A percentile compares a stretch with the other conserved stretches of the same genome.
phyloP scores from a whole-genome alignment of 2,329 filamentous ascomycete species.

The Talaromyces verruculosus region DNA sequence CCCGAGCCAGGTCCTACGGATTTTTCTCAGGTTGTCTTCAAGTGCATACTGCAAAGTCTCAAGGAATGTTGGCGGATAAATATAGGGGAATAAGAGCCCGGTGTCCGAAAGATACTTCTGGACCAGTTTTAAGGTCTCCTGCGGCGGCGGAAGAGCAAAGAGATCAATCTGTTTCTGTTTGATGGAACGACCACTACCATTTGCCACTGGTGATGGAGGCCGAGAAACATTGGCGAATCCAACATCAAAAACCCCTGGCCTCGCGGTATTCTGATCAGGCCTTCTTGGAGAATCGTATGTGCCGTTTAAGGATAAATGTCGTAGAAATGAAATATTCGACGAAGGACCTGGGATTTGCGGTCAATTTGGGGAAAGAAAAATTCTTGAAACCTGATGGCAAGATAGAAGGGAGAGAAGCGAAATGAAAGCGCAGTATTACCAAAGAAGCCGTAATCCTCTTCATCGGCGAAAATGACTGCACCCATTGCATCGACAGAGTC shows the following conservation, averaged over 20 bases:
- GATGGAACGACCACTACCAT: neutral
- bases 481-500: constrained; percentile 35
- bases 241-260: neutral
- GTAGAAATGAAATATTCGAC: constrained; percentile 46
- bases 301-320: constrained; percentile 37
- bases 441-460: constrained; percentile 39
- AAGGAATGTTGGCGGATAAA: constrained; percentile 43
- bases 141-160: constrained; percentile 35
- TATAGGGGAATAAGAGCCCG: constrained; percentile 38
- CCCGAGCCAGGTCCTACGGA: constrained; percentile 53
- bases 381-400: neutral
- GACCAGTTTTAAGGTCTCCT: constrained; percentile 33
- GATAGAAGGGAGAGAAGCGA: neutral
- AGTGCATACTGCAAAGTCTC: constrained; percentile 36
- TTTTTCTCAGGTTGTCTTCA: constrained; percentile 34
- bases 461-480: constrained; percentile 32
- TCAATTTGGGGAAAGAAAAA: neutral
- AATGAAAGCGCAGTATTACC: constrained; percentile 23
- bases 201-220: neutral
- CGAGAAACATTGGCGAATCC: neutral
- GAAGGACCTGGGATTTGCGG: constrained; percentile 34
- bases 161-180: constrained; percentile 26
- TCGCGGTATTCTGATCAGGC: neutral
- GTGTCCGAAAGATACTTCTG: constrained; percentile 41
- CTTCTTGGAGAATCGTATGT: constrained; percentile 8